Conservation (phyloP, 169 alveolate genomes). For the Plasmodium reichenowi region DNA sequence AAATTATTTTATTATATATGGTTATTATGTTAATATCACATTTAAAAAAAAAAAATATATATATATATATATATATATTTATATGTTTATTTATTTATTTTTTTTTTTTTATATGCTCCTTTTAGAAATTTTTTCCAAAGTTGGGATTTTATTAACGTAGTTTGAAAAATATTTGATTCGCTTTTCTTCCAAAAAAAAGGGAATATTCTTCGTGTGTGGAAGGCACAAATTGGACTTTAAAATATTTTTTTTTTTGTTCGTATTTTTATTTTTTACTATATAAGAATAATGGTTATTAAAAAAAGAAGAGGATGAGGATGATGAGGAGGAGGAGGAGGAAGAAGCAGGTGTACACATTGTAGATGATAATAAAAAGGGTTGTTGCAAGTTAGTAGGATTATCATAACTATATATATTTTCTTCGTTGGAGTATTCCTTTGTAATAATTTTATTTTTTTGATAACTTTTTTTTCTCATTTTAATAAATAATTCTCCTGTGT, state of each 20-base stretch:
- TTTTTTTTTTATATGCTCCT: neutral
- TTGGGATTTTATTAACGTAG: slow-evolving; percentile 31
- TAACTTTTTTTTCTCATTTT: slow-evolving; percentile 74
- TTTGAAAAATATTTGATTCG: slow-evolving; percentile 43
- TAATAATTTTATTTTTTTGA: slow-evolving; percentile 65
- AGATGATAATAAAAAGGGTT: slow-evolving; percentile 15
- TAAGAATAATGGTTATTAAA: slow-evolving; percentile 19
- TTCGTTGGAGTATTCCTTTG: slow-evolving; percentile 22
- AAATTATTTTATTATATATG: no score
- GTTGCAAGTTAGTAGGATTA: neutral
- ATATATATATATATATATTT: no score
- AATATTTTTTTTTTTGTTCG: slow-evolving; percentile 1
- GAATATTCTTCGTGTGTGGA: slow-evolving; percentile 4
- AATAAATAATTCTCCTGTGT: slow-evolving; percentile 69
- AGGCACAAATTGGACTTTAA: neutral
- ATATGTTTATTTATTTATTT: no score
- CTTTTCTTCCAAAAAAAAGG: slow-evolving; percentile 46
- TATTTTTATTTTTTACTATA: neutral
- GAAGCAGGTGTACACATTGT: neutral
- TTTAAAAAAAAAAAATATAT: no score
- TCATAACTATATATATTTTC: slow-evolving; percentile 22
- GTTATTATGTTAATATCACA: no score
- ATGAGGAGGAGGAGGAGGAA: slow-evolving; percentile 12
- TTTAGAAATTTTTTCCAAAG: slow-evolving; percentile 56
- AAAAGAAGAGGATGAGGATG: slow-evolving; percentile 36